These are phyloP conservation scores for Trichoderma citrinoviride DNA, from an alignment of 2,329 filamentous ascomycete species.

Conservation along the genomic window DNA sequence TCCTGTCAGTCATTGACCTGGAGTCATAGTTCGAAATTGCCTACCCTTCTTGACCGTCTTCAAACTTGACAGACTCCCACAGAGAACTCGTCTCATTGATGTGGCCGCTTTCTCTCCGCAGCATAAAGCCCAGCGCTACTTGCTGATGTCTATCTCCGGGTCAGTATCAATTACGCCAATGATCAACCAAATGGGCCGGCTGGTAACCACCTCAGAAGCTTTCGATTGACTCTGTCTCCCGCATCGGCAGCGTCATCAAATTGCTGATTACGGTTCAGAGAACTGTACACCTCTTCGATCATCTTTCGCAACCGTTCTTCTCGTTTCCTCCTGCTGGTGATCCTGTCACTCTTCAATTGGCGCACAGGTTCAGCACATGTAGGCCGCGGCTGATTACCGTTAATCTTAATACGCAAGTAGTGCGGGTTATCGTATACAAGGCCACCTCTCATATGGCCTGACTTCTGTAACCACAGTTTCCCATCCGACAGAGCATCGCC, in stretches of 20 bases:
- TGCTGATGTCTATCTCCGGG: constrained; percentile 37
- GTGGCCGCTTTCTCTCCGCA: constrained; percentile 38
- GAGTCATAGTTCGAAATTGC: neutral
- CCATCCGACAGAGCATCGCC: constrained; percentile 31
- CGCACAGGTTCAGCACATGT: neutral
- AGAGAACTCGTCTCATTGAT: constrained; percentile 33
- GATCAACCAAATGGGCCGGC: neutral
- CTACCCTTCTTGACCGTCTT: constrained; percentile 30
- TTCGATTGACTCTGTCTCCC: constrained; percentile 26
- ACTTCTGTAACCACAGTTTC: constrained; percentile 38
- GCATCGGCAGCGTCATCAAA: constrained; percentile 26
- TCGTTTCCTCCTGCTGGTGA: neutral
- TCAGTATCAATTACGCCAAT: neutral
- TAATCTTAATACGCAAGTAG: neutral
- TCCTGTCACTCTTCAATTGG: neutral
- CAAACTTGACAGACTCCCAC: constrained; percentile 31
- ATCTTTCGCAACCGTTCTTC: neutral
- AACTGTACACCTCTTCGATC: neutral
- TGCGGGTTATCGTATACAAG: constrained; percentile 18
- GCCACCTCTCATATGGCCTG: constrained; percentile 26
- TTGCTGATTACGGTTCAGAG: neutral
- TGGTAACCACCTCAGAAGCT: constrained; percentile 29
- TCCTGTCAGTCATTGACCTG: neutral
- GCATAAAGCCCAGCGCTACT: constrained; percentile 39
- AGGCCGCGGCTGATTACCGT: neutral